Percentiles rank a stretch among this genome's conserved stretches.
phyloP scores from a whole-genome alignment of 768 basidiomycete species.

The Amanita rubescens region DNA sequence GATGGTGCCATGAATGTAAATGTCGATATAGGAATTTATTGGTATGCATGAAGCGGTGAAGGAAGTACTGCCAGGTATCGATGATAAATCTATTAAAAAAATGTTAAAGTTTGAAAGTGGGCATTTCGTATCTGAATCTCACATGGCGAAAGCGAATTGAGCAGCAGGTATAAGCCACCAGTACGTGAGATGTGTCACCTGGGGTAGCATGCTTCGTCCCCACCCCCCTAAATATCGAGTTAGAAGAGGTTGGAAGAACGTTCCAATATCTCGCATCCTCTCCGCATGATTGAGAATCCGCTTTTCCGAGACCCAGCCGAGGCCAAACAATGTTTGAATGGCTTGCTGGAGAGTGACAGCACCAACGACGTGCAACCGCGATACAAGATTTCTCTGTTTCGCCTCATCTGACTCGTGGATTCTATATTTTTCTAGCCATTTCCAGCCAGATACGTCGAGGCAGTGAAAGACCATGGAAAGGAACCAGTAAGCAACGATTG shows the following conservation, averaged over 20 bases:
- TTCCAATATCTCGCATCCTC: constrained; percentile 34
- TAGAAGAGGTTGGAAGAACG: constrained; percentile 31
- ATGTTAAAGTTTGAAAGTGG: constrained; percentile 6
- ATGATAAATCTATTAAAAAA: constrained; percentile 64
- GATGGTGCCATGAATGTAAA: constrained; percentile 91
- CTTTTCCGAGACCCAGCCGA: constrained; percentile 51
- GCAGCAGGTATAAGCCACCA: constrained; percentile 86
- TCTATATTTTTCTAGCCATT: constrained; percentile 74
- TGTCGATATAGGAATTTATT: constrained; percentile 88
- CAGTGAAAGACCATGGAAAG: constrained; percentile 73
- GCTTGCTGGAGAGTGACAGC: constrained; percentile 85
- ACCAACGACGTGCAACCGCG: constrained; percentile 60
- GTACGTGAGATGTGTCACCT: constrained; percentile 58
- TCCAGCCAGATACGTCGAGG: constrained; percentile 71
- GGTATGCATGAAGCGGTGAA: constrained; percentile 87
- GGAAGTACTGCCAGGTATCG: constrained; percentile 98
- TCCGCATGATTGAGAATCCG: constrained; percentile 29
- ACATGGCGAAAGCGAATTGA: constrained; percentile 81
- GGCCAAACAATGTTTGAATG: constrained; percentile 74
- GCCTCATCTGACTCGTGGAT: constrained; percentile 88
- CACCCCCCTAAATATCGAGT: constrained; percentile 33
- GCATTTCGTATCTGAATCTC: background rate
- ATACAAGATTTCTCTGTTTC: constrained; percentile 63
- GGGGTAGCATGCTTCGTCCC: constrained; percentile 31
- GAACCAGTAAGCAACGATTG: constrained; percentile 80